Evolutionary conservation across 2,329 filamentous ascomycete genomes (phyloP).

Genomic region (Aureobasidium sp.): DNA sequence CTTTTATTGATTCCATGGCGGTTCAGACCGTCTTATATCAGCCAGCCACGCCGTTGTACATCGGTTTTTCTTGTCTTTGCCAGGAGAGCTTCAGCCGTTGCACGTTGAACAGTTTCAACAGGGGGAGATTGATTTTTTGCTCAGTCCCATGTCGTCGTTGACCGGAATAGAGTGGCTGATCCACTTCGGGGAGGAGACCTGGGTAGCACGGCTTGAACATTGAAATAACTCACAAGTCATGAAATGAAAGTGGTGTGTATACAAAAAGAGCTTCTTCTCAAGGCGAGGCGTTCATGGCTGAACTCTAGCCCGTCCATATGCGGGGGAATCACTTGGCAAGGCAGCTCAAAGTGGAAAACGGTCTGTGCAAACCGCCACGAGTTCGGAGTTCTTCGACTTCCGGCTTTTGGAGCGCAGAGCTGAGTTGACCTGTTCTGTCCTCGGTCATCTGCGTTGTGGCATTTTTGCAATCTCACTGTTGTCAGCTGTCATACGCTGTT

Average conservation of each 20-base stretch:
- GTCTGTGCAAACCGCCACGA: slow-evolving; percentile 11
- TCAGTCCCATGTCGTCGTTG: slow-evolving; percentile 1
- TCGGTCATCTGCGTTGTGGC: slow-evolving; percentile 20
- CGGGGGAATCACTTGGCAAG: slow-evolving; percentile 2
- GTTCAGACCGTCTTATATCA: slow-evolving; percentile 19
- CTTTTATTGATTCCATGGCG: slow-evolving; percentile 15
- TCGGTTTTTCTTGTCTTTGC: slow-evolving; percentile 6
- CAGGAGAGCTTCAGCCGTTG: slow-evolving; percentile 19
- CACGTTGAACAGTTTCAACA: slow-evolving; percentile 20
- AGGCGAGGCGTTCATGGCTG: background rate
- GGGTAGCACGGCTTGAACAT: slow-evolving; percentile 4
- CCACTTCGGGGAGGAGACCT: background rate
- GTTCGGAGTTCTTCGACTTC: background rate
- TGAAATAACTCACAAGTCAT: background rate
- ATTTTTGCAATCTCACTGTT: slow-evolving; percentile 3
- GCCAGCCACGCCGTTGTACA: slow-evolving; percentile 17
- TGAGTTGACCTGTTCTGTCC: background rate
- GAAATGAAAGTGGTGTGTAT: background rate
- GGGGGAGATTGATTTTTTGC: slow-evolving; percentile 18
- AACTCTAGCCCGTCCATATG: background rate
- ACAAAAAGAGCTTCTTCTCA: background rate
- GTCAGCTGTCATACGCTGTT: slow-evolving; percentile 9
- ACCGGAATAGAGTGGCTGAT: slow-evolving; percentile 9
- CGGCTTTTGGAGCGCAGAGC: slow-evolving; percentile 3
- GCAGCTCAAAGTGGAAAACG: slow-evolving; percentile 8